phyloP scores from a whole-genome alignment of 2,329 filamentous ascomycete genomes.

The Sclerotinia trifoliorum region DNA sequence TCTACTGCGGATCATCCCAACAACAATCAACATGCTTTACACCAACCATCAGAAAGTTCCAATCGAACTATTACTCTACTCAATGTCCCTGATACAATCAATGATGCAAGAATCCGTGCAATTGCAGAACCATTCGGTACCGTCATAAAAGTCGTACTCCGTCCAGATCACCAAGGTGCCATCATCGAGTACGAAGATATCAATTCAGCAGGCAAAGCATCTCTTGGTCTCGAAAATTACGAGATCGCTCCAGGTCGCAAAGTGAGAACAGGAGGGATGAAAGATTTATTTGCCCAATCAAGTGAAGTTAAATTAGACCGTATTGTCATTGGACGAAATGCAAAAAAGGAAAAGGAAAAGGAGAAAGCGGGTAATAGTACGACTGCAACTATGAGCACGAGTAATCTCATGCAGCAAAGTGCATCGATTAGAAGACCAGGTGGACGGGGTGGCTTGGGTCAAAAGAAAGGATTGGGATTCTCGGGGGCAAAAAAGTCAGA shows the following conservation, averaged over 20 bases:
- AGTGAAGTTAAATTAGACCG: constrained; percentile 47
- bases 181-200: constrained; percentile 76
- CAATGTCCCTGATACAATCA: constrained; percentile 88
- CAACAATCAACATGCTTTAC: constrained; percentile 28
- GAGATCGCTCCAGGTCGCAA: constrained; percentile 53
- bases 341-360: constrained; percentile 25
- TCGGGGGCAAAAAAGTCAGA: constrained; percentile 18
- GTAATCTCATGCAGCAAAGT: constrained; percentile 37
- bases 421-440: constrained; percentile 40
- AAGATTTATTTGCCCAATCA: constrained; percentile 55
- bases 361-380: not conserved
- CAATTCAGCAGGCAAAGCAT: constrained; percentile 67
- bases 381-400: constrained; percentile 38
- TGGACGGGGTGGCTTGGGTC: constrained; percentile 42
- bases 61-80: constrained; percentile 78
- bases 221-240: constrained; percentile 56
- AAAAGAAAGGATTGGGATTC: constrained; percentile 41
- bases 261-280: constrained; percentile 54
- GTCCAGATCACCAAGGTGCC: constrained; percentile 80
- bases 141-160: constrained; percentile 73
- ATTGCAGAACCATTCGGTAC: constrained; percentile 69
- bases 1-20: constrained; percentile 28
- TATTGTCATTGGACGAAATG: constrained; percentile 40
- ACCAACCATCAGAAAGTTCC: constrained; percentile 49
- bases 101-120: constrained; percentile 75